A percentile compares a stretch with the other conserved stretches of the same genome.
Evolutionary conservation across 1,284 basidiomycete species (phyloP).

Genomic region (Neolentinus lepideus): DNA sequence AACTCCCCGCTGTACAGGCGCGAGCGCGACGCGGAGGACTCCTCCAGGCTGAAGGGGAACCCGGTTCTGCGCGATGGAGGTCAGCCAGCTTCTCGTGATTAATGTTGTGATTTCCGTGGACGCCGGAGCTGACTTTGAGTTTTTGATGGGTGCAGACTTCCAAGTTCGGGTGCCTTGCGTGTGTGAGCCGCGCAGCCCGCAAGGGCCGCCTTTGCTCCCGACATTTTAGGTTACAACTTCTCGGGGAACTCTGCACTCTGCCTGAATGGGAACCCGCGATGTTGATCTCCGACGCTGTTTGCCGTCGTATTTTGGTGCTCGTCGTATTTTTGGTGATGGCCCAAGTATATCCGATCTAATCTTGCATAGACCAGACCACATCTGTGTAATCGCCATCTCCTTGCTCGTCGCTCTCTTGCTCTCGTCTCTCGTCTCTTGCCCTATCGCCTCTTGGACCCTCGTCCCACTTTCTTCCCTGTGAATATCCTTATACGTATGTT

Average conservation of each 20-base stretch:
- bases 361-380: neutral
- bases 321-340: too few relatives aligned
- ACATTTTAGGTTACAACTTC: neutral
- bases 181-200: neutral
- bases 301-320: too few relatives aligned
- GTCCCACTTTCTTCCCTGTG: too few relatives aligned
- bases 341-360: neutral
- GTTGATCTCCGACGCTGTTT: neutral
- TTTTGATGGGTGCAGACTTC: neutral
- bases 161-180: neutral
- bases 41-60: neutral
- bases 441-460: neutral
- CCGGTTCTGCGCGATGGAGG: neutral
- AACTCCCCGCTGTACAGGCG: constrained; percentile 18
- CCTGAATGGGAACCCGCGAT: too few relatives aligned
- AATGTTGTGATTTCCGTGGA: neutral
- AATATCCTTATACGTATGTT: too few relatives aligned
- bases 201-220: neutral
- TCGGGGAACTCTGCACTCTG: too few relatives aligned
- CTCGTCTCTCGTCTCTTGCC: neutral
- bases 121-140: neutral
- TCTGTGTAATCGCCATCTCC: neutral
- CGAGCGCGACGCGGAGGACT: neutral
- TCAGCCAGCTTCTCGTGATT: neutral
- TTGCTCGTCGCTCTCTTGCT: neutral